These are phyloP conservation scores for Fusarium sp. DNA, from an alignment of 2,329 filamentous ascomycete genomes.

Conservation along the genomic window DNA sequence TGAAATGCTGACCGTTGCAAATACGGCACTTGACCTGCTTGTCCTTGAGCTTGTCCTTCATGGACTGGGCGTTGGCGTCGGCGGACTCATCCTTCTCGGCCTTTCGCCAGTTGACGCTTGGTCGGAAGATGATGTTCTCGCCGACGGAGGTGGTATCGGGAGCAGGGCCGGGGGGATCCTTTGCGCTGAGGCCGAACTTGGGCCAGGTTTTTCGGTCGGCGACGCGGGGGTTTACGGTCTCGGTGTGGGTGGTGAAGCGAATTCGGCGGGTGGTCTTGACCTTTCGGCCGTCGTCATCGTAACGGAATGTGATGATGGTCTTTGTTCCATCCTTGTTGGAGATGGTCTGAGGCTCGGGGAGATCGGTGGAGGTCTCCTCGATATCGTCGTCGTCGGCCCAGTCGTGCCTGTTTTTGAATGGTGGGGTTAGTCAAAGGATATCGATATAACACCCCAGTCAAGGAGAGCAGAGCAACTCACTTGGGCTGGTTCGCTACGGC, in stretches of 20 bases:
- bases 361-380: constrained; percentile 74
- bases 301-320: constrained; percentile 89
- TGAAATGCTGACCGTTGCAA: constrained; percentile 99
- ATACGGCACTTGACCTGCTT: constrained; percentile 99
- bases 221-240: constrained; percentile 95
- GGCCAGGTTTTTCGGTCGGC: constrained; percentile 92
- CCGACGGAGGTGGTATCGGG: constrained; percentile 91
- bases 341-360: constrained; percentile 88
- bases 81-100: constrained; percentile 85
- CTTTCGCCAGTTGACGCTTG: constrained; percentile 92
- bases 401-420: constrained; percentile 68
- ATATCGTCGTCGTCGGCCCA: constrained; percentile 98
- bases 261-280: constrained; percentile 98
- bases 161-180: constrained; percentile 84
- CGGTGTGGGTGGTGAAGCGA: constrained; percentile 89
- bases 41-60: constrained; percentile 91
- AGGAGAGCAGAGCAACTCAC: constrained; percentile 46
- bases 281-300: constrained; percentile 94
- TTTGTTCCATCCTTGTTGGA: constrained; percentile 99
- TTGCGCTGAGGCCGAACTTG: constrained; percentile 93
- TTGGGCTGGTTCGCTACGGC: constrained; percentile 55
- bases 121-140: constrained; percentile 98
- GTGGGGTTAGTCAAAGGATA: constrained; percentile 53
- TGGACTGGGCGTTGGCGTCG: constrained; percentile 76
- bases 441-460: constrained; percentile 34